These are phyloP conservation scores for Penicillium malachiteum DNA, from an alignment of 495 filamentous ascomycete genomes.

Conservation along the genomic window DNA sequence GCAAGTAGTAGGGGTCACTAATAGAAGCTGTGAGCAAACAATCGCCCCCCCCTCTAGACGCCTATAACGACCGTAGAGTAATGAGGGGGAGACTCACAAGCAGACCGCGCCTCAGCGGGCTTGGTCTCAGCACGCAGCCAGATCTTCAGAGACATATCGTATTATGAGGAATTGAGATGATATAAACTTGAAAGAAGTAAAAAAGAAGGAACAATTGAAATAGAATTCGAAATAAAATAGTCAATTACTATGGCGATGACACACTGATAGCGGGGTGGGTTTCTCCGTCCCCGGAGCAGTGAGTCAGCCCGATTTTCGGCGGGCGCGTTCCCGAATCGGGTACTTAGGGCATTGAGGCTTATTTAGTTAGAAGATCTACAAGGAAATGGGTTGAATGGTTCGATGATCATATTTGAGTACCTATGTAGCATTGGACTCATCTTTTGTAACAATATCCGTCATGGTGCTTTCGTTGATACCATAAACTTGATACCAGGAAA, in stretches of 20 bases:
- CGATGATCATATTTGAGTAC: not conserved
- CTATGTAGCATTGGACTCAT: too few relatives aligned
- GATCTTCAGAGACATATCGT: conserved; percentile 44
- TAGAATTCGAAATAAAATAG: conserved; percentile 3
- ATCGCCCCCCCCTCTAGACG: conserved; percentile 2
- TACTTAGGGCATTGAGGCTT: not conserved
- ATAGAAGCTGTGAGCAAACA: conserved; percentile 15
- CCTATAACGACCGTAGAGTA: conserved; percentile 5
- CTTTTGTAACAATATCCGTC: too few relatives aligned
- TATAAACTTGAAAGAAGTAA: conserved; percentile 3
- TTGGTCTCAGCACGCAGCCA: conserved; percentile 52
- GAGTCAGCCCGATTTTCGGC: conserved; percentile 7
- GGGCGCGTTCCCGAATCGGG: not conserved
- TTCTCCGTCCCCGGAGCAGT: conserved; percentile 36
- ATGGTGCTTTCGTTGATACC: too few relatives aligned
- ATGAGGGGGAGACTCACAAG: conserved; percentile 33
- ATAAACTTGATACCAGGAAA: too few relatives aligned
- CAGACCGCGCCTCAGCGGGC: conserved; percentile 49
- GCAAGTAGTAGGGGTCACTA: conserved; percentile 66
- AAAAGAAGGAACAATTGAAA: conserved; percentile 6
- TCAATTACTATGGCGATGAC: conserved; percentile 20
- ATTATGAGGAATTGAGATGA: conserved; percentile 3
- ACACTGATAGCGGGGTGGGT: conserved; percentile 39
- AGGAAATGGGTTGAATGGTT: not conserved
- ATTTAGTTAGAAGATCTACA: not conserved